Base-by-base conservation (phyloP, 2,329 filamentous ascomycete species). In the Apiospora kogelbergensis region DNA sequence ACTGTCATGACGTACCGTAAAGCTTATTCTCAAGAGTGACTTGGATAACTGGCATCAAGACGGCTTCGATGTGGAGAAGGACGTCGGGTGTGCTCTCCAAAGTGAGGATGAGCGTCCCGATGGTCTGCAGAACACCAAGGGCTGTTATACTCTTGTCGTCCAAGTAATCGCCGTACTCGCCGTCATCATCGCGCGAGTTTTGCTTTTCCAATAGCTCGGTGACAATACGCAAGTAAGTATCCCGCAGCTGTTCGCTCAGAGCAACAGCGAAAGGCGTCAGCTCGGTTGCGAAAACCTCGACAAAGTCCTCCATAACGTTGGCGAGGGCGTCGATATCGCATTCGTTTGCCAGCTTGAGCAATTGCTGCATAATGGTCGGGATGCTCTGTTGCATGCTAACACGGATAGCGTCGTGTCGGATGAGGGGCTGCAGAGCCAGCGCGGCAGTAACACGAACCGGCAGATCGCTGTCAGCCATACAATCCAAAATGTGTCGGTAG, bases 281-380 rank as follows among this genome's bases (percentile, higher is more conserved):
- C 79, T 99, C 96, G 2, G 94, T 88, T n/a, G 96, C 95, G 78
- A 99, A 99, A 2, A 98, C 95, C 80, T 99, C 96, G 63, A 99
- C 96, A 78, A 99, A 99, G 78, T 99, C 96, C 81, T 99, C 96
- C 96, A 99, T 99, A 46, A 99, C 96, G 77, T 98, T 98, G 26
- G 96, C 95, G 48, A 99, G 86, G 6, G 96, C 95, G 80, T 99
- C 96, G 64, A 99, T 95, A 78, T 99, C 96, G 69, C 97, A 96
- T 81, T 99, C 96, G 78, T 99, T 99, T 37, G 96, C 95, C 69
- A 99, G 85, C 83, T 98, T 98, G 68, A 99, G 86, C 17, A 99
- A 87, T 81, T 99, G 95, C 82, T 98, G 97, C 96, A 99, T 99
- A 77, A 99, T 98, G 76, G 97, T 97, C 20, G 96, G 95, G 73